Evolutionary conservation across 2,329 filamentous ascomycete genomes (phyloP), one percentile per base, ranked within the genome.

Genomic region (Trichoderma aggressivum): DNA sequence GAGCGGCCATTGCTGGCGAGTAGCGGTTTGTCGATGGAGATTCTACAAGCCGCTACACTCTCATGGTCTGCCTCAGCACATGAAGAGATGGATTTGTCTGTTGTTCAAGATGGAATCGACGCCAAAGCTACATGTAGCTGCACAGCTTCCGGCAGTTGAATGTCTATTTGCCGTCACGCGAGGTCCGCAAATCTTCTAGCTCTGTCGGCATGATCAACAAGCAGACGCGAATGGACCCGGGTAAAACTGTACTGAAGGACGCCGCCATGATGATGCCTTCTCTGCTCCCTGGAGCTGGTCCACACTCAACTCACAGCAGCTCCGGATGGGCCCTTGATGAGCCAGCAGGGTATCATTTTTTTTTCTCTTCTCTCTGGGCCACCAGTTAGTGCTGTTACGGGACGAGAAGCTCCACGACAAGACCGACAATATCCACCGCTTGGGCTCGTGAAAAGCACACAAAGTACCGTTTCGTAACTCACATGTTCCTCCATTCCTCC

Each of bases 351-450:
- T 32, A 24, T 65, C 63, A 36, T 34, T 66, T 34, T 56, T 34
- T 56, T 43, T 32, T 32, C 8, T 43, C 3, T 43, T 39, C 50
- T 59, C 24, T 28, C n/a, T 60, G 55, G 14, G n/a, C 36, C 30
- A 14, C 39, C 56, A 47, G 18, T 47, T 69, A 53, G 39, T 69
- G 56, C 39, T 65, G 21, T 18, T 47, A 7, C 39, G 53, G 26
- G 10, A 43, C 32, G 26, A n/a, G 24, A 21, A 10, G 63, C 63
- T 66, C 63, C 63, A 66, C 24, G 65, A 21, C 21, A 50, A 47
- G 65, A 30, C 64, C 64, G 36, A 59, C n/a, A 69, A 34, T 69
- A 60, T 69, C 66, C 66, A 69, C 56, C n/a, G 30, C n/a, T 18
- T 24, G 39, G 65, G 58, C 58, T 30, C 55, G 26, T 32, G 36